Percentiles rank a stretch among this genome's conserved stretches.
These are phyloP conservation scores for Kwoniella mangroviensis DNA, from an alignment of 768 basidiomycete genomes.

Conservation along the genomic window DNA sequence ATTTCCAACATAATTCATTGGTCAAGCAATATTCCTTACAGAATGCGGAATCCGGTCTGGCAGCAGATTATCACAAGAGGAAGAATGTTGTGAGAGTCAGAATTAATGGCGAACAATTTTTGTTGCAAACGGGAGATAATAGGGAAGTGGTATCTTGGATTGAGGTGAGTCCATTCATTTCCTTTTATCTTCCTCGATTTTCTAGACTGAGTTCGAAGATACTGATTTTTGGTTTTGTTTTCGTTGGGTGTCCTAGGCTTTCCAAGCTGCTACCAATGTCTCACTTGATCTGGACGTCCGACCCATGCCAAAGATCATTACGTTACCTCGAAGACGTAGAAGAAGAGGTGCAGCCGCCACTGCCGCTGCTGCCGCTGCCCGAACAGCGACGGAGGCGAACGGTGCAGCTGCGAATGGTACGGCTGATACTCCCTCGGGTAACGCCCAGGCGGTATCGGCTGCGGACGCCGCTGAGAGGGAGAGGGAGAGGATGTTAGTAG, in stretches of 20 bases:
- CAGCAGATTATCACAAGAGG: slow-evolving; percentile 91
- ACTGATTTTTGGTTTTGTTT: neutral
- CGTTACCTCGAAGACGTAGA: slow-evolving; percentile 52
- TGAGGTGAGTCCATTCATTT: slow-evolving; percentile 66
- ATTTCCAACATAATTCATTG: slow-evolving; percentile 60
- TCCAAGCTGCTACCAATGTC: slow-evolving; percentile 91
- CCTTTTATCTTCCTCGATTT: too few species aligned
- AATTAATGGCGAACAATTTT: slow-evolving; percentile 93
- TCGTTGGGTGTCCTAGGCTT: slow-evolving; percentile 62
- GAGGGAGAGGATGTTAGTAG: slow-evolving; percentile 26
- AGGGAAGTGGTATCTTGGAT: slow-evolving; percentile 91
- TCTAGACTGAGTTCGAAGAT: too few species aligned
- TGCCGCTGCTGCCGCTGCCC: slow-evolving; percentile 24
- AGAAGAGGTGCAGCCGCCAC: slow-evolving; percentile 34
- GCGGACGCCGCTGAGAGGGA: slow-evolving; percentile 26
- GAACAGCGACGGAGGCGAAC: slow-evolving; percentile 4
- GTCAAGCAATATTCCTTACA: slow-evolving; percentile 80
- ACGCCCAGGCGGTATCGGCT: slow-evolving; percentile 11
- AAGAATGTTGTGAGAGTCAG: slow-evolving; percentile 91
- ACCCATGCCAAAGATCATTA: slow-evolving; percentile 80
- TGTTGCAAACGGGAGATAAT: slow-evolving; percentile 84
- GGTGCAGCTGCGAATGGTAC: slow-evolving; percentile 8
- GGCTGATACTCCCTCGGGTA: slow-evolving; percentile 13
- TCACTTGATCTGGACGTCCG: slow-evolving; percentile 89
- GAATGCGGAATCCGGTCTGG: slow-evolving; percentile 88